Evolutionary conservation across 2,329 filamentous ascomycete genomes (phyloP).

Genomic region (Paraconiothyrium sp.): DNA sequence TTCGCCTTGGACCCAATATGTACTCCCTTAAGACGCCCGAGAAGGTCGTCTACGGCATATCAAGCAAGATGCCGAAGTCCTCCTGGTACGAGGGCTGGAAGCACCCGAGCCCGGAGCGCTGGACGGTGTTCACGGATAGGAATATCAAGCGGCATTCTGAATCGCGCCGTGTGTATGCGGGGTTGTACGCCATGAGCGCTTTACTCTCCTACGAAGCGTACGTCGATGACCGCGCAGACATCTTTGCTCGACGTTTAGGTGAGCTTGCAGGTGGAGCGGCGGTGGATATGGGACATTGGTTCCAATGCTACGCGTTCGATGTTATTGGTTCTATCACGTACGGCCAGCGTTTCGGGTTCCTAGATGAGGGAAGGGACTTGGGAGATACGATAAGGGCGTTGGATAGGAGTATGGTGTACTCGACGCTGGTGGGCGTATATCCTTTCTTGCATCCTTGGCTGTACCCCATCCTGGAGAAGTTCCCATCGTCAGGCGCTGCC

Average conservation of each 20-base stretch:
- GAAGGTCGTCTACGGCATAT: constrained; percentile 23
- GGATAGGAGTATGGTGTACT: constrained; percentile 32
- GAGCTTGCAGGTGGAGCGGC: constrained; percentile 38
- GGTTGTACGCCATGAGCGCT: constrained; percentile 50
- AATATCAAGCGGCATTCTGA: constrained; percentile 49
- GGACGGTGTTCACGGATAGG: constrained; percentile 50
- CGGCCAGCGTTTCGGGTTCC: constrained; percentile 49
- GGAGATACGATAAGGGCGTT: constrained; percentile 25
- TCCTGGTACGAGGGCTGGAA: constrained; percentile 19
- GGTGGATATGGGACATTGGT: constrained; percentile 51
- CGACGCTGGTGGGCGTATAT: constrained; percentile 37
- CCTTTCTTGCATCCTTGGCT: constrained; percentile 21
- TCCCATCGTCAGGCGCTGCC: not conserved
- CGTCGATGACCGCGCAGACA: constrained; percentile 49
- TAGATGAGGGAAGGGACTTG: constrained; percentile 48
- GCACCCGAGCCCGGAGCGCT: constrained; percentile 46
- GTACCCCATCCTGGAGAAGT: not conserved
- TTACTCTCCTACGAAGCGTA: constrained; percentile 46
- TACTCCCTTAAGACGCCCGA: constrained; percentile 16
- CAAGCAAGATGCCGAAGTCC: constrained; percentile 17
- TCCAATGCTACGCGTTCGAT: constrained; percentile 55
- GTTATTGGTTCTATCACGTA: constrained; percentile 55
- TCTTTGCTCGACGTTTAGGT: constrained; percentile 40
- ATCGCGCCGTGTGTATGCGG: constrained; percentile 48
- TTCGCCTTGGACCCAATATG: constrained; percentile 17